These are phyloP conservation scores for Rhodotorula taiwanensis DNA, from an alignment of 768 basidiomycete genomes.

Conservation along the genomic window DNA sequence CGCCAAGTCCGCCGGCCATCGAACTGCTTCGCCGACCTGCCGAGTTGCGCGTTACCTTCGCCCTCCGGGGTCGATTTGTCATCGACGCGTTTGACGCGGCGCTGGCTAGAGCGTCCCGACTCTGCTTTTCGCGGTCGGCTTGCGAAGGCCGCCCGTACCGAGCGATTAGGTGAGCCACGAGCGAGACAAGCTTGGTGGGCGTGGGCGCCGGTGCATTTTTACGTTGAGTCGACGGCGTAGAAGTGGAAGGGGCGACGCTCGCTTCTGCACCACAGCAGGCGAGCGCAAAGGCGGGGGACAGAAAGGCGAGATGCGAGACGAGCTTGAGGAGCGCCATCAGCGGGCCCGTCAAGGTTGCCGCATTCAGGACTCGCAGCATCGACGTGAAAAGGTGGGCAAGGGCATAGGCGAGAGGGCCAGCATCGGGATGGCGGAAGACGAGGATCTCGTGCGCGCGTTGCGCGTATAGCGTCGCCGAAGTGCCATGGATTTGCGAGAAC, in stretches of 20 bases:
- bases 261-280: background rate
- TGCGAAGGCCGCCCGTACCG: conserved; percentile 7
- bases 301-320: conserved; percentile 15
- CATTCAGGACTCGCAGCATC: conserved; percentile 13
- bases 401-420: conserved; percentile 2
- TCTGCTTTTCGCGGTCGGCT: no score
- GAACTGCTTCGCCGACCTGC: background rate
- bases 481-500: background rate
- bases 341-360: conserved; percentile 14
- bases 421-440: background rate
- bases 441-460: background rate
- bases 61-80: background rate
- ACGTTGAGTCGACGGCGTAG: background rate
- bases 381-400: conserved; percentile 2
- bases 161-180: conserved; percentile 9
- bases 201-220: background rate
- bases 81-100: background rate
- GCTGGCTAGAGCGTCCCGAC: no score
- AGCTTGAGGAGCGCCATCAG: conserved; percentile 25
- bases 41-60: background rate
- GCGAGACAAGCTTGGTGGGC: background rate
- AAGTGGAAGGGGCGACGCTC: background rate
- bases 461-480: background rate
- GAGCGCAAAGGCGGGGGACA: conserved; percentile 7
- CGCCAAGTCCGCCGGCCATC: background rate